Conservation (phyloP, 352 stramenopile species). For the Phytophthora kernoviae region DNA sequence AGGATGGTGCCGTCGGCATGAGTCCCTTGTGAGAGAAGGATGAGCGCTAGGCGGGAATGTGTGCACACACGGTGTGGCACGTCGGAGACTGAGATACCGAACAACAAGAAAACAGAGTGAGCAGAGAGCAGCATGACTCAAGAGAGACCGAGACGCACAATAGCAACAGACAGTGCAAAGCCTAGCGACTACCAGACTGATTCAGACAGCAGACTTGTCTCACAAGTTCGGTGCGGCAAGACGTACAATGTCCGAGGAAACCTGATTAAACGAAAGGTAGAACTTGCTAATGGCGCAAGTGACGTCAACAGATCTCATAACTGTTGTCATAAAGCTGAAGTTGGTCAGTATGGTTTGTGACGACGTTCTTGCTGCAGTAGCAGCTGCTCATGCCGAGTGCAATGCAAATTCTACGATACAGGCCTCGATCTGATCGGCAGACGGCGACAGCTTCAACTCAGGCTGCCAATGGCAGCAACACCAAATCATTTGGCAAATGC, state of each 20-base stretch:
- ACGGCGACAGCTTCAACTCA: background rate
- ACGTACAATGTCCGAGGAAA: background rate
- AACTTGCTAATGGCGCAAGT: constrained; percentile 9
- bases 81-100: constrained; percentile 16
- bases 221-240: background rate
- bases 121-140: background rate
- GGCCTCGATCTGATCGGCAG: constrained; percentile 2
- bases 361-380: no score
- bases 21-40: constrained; percentile 1
- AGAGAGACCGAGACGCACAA: background rate
- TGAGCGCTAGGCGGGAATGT: constrained; percentile 2
- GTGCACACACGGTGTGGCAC: constrained; percentile 1
- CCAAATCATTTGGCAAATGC: no score
- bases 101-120: background rate
- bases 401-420: background rate
- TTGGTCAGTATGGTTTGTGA: constrained; percentile 9
- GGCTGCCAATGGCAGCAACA: background rate
- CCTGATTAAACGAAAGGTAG: constrained; percentile 12
- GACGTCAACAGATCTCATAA: constrained; percentile 25
- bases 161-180: background rate
- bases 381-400: background rate
- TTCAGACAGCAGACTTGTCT: no score
- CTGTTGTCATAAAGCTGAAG: constrained; percentile 32
- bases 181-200: background rate
- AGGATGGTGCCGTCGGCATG: constrained; percentile 1